phyloP scores from a whole-genome alignment of 352 stramenopile genomes.

The Phytophthora kernoviae region DNA sequence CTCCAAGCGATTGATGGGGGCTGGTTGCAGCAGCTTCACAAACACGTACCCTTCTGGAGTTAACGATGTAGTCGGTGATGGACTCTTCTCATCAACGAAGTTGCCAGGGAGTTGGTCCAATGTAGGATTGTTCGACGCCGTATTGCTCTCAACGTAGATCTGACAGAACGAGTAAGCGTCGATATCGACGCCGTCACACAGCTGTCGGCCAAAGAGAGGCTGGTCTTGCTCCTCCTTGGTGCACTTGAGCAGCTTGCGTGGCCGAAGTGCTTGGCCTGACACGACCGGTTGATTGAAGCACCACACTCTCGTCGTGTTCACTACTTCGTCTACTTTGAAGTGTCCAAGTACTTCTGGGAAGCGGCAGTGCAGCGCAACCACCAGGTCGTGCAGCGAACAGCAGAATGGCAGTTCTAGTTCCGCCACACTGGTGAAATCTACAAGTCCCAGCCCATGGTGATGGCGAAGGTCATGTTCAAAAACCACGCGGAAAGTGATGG shows the following conservation, averaged over 20 bases:
- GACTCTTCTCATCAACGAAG: constrained; percentile 8
- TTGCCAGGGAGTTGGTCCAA: constrained; percentile 30
- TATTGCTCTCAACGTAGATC: constrained; percentile 66
- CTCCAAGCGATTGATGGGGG: constrained; percentile 21
- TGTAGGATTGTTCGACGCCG: constrained; percentile 31
- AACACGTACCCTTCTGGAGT: constrained; percentile 34
- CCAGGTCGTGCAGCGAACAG: constrained; percentile 60
- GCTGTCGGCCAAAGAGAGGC: constrained; percentile 71
- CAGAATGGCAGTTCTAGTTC: constrained; percentile 75
- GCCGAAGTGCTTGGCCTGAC: constrained; percentile 71
- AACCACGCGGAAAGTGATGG: constrained; percentile 79
- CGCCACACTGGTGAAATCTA: constrained; percentile 47
- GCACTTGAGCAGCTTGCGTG: constrained; percentile 67
- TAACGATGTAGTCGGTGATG: background rate
- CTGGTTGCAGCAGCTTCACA: constrained; percentile 51
- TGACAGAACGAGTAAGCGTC: constrained; percentile 85
- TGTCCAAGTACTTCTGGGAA: constrained; percentile 34
- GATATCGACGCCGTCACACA: constrained; percentile 82
- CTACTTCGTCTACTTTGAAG: constrained; percentile 32
- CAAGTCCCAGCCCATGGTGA: constrained; percentile 63
- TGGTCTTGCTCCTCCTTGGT: constrained; percentile 40
- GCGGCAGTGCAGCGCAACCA: constrained; percentile 37
- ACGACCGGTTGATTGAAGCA: constrained; percentile 83
- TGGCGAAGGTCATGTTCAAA: constrained; percentile 53
- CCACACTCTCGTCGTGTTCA: constrained; percentile 49